phyloP scores from a whole-genome alignment of 768 basidiomycete genomes.

The Termitomyces sp. region DNA sequence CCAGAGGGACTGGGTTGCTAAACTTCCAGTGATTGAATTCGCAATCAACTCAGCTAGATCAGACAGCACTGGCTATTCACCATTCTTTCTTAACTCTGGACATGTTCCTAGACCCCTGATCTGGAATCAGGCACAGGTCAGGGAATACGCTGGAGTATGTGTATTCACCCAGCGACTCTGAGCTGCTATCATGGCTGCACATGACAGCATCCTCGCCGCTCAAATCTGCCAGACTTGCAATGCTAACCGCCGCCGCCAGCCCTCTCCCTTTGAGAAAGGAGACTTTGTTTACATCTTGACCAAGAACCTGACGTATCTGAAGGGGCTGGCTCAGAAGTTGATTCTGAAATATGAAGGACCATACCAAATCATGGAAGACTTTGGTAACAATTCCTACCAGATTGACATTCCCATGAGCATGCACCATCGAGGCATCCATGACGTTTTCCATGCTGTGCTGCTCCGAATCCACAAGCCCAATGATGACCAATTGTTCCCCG shows the following conservation, averaged over 20 bases:
- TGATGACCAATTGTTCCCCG: not conserved
- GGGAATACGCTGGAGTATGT: too few relatives aligned
- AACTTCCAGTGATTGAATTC: not conserved
- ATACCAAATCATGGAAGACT: not conserved
- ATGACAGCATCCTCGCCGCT: too few relatives aligned
- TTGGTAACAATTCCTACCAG: not conserved
- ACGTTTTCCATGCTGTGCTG: not conserved
- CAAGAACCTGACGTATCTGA: too few relatives aligned
- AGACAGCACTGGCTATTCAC: not conserved
- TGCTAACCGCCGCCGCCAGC: too few relatives aligned
- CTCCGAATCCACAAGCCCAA: not conserved
- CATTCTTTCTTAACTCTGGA: not conserved
- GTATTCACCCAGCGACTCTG: too few relatives aligned
- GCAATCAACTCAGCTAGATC: not conserved
- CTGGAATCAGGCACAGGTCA: too few relatives aligned
- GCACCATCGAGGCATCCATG: not conserved
- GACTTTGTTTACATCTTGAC: too few relatives aligned
- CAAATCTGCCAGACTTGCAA: too few relatives aligned
- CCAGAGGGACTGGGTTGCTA: not conserved
- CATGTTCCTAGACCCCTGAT: too few relatives aligned
- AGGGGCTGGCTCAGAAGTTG: not conserved
- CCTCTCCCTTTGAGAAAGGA: too few relatives aligned
- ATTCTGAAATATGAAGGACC: not conserved
- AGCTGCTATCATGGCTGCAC: too few relatives aligned
- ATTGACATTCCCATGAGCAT: not conserved